Conservation (phyloP, 495 filamentous ascomycete species). For the Talaromyces thailandensis region DNA sequence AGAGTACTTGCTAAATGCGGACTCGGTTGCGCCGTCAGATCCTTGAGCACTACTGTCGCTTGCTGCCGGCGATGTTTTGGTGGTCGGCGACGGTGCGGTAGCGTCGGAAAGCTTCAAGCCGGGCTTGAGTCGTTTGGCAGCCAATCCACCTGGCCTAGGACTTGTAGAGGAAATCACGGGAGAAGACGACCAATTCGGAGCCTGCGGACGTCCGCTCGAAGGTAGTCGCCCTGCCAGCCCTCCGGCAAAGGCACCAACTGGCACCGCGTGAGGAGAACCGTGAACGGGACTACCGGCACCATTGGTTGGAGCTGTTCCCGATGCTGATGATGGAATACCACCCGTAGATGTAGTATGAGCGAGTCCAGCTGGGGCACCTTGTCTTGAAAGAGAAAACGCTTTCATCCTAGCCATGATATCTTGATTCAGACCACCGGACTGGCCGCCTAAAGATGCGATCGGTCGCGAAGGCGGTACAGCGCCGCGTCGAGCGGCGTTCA, state of each 20-base stretch:
- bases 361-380: slow-evolving; percentile 38
- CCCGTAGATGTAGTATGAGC: slow-evolving; percentile 26
- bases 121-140: slow-evolving; percentile 42
- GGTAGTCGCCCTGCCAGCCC: slow-evolving; percentile 25
- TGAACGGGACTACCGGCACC: slow-evolving; percentile 8
- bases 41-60: slow-evolving; percentile 10
- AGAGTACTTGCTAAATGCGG: slow-evolving; percentile 82
- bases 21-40: slow-evolving; percentile 32
- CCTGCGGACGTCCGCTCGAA: slow-evolving; percentile 25
- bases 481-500: slow-evolving; percentile 67
- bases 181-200: slow-evolving; percentile 42
- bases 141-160: slow-evolving; percentile 42
- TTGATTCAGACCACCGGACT: slow-evolving; percentile 52
- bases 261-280: slow-evolving; percentile 11
- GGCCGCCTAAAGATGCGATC: slow-evolving; percentile 44
- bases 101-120: slow-evolving; percentile 45
- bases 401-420: slow-evolving; percentile 78
- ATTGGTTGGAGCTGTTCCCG: slow-evolving; percentile 9
- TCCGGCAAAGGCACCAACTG: slow-evolving; percentile 24
- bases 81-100: slow-evolving; percentile 19
- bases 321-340: slow-evolving; percentile 21
- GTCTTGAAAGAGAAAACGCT: slow-evolving; percentile 61
- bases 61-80: slow-evolving; percentile 7
- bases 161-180: slow-evolving; percentile 28
- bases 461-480: slow-evolving; percentile 34